Percentiles rank a stretch among this genome's conserved stretches.
Evolutionary conservation across 1,284 basidiomycete species (phyloP).

Genomic region (Fomes fomentarius): DNA sequence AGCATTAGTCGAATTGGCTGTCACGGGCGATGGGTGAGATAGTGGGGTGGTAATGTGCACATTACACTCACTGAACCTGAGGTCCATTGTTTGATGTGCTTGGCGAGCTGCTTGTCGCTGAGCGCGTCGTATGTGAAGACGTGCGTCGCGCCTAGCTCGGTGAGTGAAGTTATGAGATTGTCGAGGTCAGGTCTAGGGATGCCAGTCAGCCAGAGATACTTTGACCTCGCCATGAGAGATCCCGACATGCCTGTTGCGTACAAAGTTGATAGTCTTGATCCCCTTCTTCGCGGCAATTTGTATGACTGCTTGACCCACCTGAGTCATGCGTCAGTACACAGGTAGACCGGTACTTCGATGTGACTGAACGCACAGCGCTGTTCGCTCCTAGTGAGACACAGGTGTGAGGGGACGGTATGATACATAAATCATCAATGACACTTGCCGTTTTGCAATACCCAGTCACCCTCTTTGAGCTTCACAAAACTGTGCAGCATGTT

Average conservation of each 20-base stretch:
- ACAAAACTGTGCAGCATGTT: conserved; percentile 80
- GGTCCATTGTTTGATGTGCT: conserved; percentile 61
- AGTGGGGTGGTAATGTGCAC: neutral
- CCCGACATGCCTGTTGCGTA: conserved; percentile 64
- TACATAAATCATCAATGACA: neutral
- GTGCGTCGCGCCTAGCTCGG: conserved; percentile 68
- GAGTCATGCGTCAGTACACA: conserved; percentile 29
- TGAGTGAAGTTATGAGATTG: conserved; percentile 53
- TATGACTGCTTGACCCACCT: conserved; percentile 79
- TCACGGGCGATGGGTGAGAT: too few relatives aligned
- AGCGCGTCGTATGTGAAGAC: conserved; percentile 79
- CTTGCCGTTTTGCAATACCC: conserved; percentile 80
- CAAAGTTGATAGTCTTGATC: conserved; percentile 77
- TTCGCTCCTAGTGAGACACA: conserved; percentile 52
- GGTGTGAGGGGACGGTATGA: neutral
- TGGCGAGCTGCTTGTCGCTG: conserved; percentile 51
- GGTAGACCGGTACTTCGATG: neutral
- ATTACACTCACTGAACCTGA: conserved; percentile 46
- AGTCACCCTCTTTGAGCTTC: conserved; percentile 64
- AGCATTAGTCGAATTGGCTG: conserved; percentile 69
- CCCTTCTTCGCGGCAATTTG: conserved; percentile 75
- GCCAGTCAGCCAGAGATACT: neutral
- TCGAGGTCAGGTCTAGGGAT: conserved; percentile 53
- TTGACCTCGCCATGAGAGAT: neutral
- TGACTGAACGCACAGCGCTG: conserved; percentile 60